phyloP scores from a whole-genome alignment of 352 stramenopile genomes.

The Phytophthora syringae region DNA sequence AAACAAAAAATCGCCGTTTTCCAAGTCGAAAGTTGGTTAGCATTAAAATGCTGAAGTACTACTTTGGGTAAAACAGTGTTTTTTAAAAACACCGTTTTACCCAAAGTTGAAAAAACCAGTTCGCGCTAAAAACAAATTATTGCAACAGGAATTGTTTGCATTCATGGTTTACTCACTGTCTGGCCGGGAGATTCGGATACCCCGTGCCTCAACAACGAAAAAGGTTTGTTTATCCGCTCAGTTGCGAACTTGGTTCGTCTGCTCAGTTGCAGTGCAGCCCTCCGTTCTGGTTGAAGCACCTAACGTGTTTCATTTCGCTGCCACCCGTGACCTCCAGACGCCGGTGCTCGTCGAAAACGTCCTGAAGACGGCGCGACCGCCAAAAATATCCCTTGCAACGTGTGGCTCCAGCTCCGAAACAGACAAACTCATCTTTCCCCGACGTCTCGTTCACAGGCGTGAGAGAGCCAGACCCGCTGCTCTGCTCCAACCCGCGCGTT shows the following conservation, averaged over 20 bases:
- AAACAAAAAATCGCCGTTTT: no score
- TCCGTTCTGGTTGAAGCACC: not conserved
- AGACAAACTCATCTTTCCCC: slow-evolving; percentile 1
- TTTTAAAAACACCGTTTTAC: no score
- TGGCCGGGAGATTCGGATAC: not conserved
- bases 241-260: no score
- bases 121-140: no score
- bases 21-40: no score
- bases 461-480: not conserved
- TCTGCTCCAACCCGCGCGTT: not conserved
- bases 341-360: slow-evolving; percentile 13
- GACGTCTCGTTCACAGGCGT: not conserved
- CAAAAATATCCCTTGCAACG: no score
- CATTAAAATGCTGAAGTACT: no score
- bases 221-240: not conserved
- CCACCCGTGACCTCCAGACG: slow-evolving; percentile 5
- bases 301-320: slow-evolving; percentile 1
- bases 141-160: no score
- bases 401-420: no score
- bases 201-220: not conserved
- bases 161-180: no score
- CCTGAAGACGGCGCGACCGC: slow-evolving; percentile 1
- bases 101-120: no score
- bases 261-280: slow-evolving; percentile 6
- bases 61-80: no score